Percentiles rank a stretch among this genome's conserved stretches.
These are phyloP conservation scores for Quercus agrifolia DNA, from an alignment of 306 rosid species.

Conservation along the genomic window DNA sequence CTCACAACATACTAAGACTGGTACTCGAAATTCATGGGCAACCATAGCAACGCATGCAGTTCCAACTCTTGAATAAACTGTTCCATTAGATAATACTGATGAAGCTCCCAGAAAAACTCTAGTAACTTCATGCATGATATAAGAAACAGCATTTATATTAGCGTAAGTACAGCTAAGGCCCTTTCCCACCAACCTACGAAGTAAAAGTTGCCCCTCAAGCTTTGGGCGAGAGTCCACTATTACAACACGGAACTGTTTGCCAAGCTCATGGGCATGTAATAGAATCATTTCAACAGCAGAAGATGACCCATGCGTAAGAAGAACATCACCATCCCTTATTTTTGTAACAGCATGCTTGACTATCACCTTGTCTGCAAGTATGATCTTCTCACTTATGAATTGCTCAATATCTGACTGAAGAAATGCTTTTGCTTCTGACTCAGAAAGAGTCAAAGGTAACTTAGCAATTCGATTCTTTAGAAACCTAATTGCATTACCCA, in stretches of 20 bases:
- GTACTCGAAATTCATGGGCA: constrained; percentile 54
- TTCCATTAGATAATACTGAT: constrained; percentile 52
- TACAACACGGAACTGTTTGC: constrained; percentile 53
- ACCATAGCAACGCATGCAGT: constrained; percentile 64
- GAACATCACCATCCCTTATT: constrained; percentile 62
- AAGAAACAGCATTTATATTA: constrained; percentile 57
- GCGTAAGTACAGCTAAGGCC: constrained; percentile 58
- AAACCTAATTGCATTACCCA: constrained; percentile 67
- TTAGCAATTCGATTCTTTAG: constrained; percentile 52
- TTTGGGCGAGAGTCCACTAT: constrained; percentile 62
- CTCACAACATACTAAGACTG: constrained; percentile 60
- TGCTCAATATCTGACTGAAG: constrained; percentile 49
- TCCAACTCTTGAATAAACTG: constrained; percentile 61
- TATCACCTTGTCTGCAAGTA: constrained; percentile 56
- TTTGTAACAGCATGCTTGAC: constrained; percentile 58
- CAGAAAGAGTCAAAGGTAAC: constrained; percentile 47
- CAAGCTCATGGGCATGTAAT: constrained; percentile 52
- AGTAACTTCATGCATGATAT: constrained; percentile 59
- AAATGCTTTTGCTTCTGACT: constrained; percentile 50
- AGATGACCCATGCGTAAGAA: constrained; percentile 52
- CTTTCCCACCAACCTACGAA: constrained; percentile 51
- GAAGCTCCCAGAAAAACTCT: constrained; percentile 55
- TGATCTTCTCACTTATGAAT: constrained; percentile 52
- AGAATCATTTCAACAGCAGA: constrained; percentile 49
- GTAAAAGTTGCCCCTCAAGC: constrained; percentile 47